A percentile compares a stretch with the other conserved stretches of the same genome.
Conservation (phyloP, 1,284 basidiomycete species). For the Microstroma glucosiphilum region DNA sequence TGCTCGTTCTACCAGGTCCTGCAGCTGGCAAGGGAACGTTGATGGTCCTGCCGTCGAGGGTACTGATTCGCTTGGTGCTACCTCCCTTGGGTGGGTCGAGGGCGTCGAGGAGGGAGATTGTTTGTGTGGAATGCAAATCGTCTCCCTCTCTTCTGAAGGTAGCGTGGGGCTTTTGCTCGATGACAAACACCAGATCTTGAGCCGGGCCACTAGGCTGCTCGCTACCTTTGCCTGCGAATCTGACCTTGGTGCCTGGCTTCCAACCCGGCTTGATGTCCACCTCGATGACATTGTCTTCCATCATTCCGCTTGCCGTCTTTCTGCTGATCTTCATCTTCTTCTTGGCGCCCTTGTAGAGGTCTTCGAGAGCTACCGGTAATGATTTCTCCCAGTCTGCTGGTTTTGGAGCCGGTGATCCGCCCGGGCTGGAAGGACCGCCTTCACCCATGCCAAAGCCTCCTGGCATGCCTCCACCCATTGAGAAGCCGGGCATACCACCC, state of each 20-base stretch:
- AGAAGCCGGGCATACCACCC: slow-evolving; percentile 31
- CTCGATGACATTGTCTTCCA: slow-evolving; percentile 77
- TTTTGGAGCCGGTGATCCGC: slow-evolving; percentile 15
- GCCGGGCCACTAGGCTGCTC: slow-evolving; percentile 36
- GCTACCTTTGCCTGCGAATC: slow-evolving; percentile 45
- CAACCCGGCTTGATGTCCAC: slow-evolving; percentile 49
- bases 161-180: slow-evolving; percentile 45
- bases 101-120: slow-evolving; percentile 40
- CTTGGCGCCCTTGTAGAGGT: slow-evolving; percentile 79
- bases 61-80: slow-evolving; percentile 28
- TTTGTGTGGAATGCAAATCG: slow-evolving; percentile 33
- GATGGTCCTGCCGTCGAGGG: slow-evolving; percentile 40
- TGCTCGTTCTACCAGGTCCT: slow-evolving; percentile 23
- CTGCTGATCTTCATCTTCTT: slow-evolving; percentile 87
- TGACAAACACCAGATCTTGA: slow-evolving; percentile 49
- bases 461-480: slow-evolving; percentile 25
- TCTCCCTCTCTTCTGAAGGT: slow-evolving; percentile 44
- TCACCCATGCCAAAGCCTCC: slow-evolving; percentile 20
- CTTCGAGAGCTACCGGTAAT: slow-evolving; percentile 78
- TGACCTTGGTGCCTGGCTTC: slow-evolving; percentile 50
- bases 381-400: slow-evolving; percentile 70
- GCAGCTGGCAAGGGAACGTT: slow-evolving; percentile 40
- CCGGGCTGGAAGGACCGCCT: slow-evolving; percentile 6
- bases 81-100: slow-evolving; percentile 41
- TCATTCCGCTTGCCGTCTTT: slow-evolving; percentile 63